Base-by-base conservation (phyloP, 345 rosid species). In the Excoecaria agallocha region DNA sequence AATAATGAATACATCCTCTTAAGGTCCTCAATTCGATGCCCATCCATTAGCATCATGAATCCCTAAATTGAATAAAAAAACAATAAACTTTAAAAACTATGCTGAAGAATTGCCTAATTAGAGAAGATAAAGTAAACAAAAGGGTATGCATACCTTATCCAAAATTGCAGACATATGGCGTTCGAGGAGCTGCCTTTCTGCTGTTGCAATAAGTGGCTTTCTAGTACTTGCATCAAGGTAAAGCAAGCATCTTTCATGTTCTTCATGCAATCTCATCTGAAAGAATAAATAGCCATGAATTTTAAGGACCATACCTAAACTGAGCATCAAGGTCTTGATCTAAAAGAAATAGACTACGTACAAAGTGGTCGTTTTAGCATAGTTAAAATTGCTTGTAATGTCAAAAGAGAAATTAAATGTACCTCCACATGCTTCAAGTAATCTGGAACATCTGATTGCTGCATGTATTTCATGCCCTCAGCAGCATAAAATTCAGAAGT, bases 371-470 rank as follows among this genome's bases (percentile, higher is more conserved):
- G 71, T 58, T 58, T 22, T 52, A 69, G 7, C 19, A 51, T 0
- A 59, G 68, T 30, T 43, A 37, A 66, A 70, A 59, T 69, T 19
- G 50, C 25, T 19, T 41, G 56, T 22, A 50, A 15, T 37, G 13
- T 52, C 67, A 63, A 73, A 51, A 43, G 50, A 60, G 20, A 52
- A 80, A 74, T 43, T 72, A 39, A 70, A 61, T 45, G 77, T 77
- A 95, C 99, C 98, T 95, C 99, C 69, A 95, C 99, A 68, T 93
- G 99, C 86, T 91, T 95, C 81, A 93, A 79, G 85, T 93, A 95
- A 82, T 95, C 99, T 50, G 99, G 97, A 78, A 95, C 94, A 76
- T 95, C 97, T n/a, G 89, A 88, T 79, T 91, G 99, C 84, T 95
- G 99, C 94, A 93, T 91, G 85, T 86, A 91, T 79, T 87, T 89